Evolutionary conservation across 805 yeast species (phyloP).

Genomic region (Candida jianshihensis): DNA sequence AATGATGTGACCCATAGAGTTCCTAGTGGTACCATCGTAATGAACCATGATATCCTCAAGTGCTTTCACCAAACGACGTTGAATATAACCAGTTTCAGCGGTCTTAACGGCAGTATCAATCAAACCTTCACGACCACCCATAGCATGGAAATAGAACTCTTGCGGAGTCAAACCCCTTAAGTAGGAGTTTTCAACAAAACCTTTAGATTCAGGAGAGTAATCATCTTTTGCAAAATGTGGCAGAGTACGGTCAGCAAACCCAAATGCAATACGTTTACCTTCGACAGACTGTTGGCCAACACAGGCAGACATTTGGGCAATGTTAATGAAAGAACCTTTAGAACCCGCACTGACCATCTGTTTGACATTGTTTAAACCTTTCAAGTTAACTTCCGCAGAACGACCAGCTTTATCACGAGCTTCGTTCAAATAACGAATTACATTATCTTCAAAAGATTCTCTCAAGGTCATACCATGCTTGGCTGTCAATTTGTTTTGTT

Average conservation of each 20-base stretch:
- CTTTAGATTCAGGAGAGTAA: constrained; percentile 96
- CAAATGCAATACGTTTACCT: constrained; percentile 98
- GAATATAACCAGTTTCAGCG: constrained; percentile 97
- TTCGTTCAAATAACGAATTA: constrained; percentile 88
- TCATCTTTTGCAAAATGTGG: constrained; percentile 99
- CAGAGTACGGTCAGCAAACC: constrained; percentile 90
- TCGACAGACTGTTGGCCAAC: constrained; percentile 99
- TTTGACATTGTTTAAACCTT: constrained; percentile 90
- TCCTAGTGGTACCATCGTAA: constrained; percentile 97
- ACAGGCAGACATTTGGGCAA: constrained; percentile 99
- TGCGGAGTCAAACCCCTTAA: constrained; percentile 97
- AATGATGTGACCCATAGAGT: constrained; percentile 92
- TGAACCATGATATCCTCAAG: constrained; percentile 96
- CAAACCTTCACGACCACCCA: constrained; percentile 99
- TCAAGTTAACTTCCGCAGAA: constrained; percentile 93
- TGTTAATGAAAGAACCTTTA: constrained; percentile 97
- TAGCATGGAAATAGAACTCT: constrained; percentile 98
- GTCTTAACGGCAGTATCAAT: constrained; percentile 99
- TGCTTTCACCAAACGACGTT: constrained; percentile 95
- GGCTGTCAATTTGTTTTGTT: constrained; percentile 78
- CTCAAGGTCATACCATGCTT: constrained; percentile 99
- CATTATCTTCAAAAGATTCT: constrained; percentile 97
- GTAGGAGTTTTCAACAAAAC: constrained; percentile 95
- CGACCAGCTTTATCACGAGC: constrained; percentile 99
- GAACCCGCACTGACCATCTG: constrained; percentile 99